Evolutionary conservation across 768 basidiomycete species (phyloP).

Genomic region (Tylopilus balloui): DNA sequence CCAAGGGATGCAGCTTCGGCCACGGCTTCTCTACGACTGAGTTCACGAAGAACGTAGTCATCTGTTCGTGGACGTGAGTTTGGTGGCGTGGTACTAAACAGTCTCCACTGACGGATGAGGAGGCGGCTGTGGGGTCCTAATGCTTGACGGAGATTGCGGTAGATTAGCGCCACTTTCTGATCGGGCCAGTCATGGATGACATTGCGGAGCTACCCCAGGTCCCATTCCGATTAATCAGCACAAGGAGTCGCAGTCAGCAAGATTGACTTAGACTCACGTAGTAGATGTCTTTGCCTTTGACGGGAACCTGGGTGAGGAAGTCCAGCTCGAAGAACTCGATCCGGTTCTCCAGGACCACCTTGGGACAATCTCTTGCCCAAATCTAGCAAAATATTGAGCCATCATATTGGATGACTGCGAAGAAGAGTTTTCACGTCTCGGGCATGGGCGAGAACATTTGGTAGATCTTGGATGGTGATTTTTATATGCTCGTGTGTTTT

Average conservation of each 20-base stretch:
- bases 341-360: constrained; percentile 18
- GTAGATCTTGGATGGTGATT: constrained; percentile 32
- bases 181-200: constrained; percentile 35
- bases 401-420: too few relatives aligned
- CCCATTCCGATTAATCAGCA: background rate
- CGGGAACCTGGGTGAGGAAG: constrained; percentile 25
- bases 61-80: constrained; percentile 10
- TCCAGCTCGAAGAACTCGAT: constrained; percentile 28
- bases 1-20: constrained; percentile 13
- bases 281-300: constrained; percentile 19
- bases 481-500: constrained; percentile 28
- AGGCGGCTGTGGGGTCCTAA: constrained; percentile 29
- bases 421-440: constrained; percentile 14
- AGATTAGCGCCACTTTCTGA: constrained; percentile 21
- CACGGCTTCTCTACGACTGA: constrained; percentile 12
- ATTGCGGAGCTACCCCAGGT: constrained; percentile 20
- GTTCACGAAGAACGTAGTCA: constrained; percentile 20
- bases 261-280: constrained; percentile 22
- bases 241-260: background rate
- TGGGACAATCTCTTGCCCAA: constrained; percentile 22
- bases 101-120: constrained; percentile 28
- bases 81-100: background rate
- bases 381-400: constrained; percentile 11
- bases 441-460: constrained; percentile 20
- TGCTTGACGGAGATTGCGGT: constrained; percentile 28